Base-by-base conservation (phyloP, 2,329 filamentous ascomycete genomes). In the Sporothrix brasiliensis region DNA sequence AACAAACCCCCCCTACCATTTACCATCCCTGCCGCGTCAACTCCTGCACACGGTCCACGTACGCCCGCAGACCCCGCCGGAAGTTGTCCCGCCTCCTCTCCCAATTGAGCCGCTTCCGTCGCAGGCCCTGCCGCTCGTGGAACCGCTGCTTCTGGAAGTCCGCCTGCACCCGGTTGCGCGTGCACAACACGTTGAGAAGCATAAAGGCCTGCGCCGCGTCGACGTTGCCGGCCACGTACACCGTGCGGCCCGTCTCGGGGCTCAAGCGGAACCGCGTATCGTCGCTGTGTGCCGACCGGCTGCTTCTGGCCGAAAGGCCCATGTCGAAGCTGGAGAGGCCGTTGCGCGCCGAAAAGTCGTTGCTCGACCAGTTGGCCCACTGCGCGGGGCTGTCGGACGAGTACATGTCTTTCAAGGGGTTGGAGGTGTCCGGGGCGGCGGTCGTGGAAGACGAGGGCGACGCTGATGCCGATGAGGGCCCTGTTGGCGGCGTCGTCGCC, bases 21-120 rank as follows among this genome's bases (percentile, higher is more conserved):
- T 81, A 96, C 92, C 93, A 95, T 2, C 92, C 92, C 80, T 95
- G 92, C 77, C 83, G 87, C 75, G 87, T 90, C 81, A 96, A 83
- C 78, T 91, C 86, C 77, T 86, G 82, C 6, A 93, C 91, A 74
- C 91, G 83, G 53, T 76, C 78, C 9, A 92, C 86, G 13, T 88
- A 87, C 5, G 85, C 85, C 78, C 83, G 84, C 80, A 95, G 94
- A 4, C 89, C 90, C 44, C 79, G 78, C 83, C 87, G 89, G 80
- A 94, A 95, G 72, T 87, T 86, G 73, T 75, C 81, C 78, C 87
- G 85, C 90, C 91, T 93, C 72, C 92, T 84, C 83, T 90, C 83
- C 72, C 87, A 89, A 78, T 82, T 83, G 75, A 93, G 80, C 76
- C 92, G 86, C 87, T 95, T 96, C 79, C 89, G 85, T 86, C 91